phyloP scores from a whole-genome alignment of 2,329 filamentous ascomycete genomes.

The Hypoxylon sp. region DNA sequence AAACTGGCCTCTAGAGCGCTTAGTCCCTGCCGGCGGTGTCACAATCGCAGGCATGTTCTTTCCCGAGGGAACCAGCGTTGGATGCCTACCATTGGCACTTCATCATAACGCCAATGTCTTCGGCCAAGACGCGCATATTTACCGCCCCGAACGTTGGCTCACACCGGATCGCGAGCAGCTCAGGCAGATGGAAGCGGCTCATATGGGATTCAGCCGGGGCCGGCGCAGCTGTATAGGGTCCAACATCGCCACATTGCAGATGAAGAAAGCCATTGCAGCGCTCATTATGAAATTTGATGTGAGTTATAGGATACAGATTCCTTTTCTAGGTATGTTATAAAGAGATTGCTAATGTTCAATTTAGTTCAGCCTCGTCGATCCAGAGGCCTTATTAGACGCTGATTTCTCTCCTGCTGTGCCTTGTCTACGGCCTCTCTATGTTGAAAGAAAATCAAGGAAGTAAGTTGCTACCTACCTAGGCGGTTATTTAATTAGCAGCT shows the following conservation, averaged over 20 bases:
- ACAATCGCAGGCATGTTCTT: conserved; percentile 38
- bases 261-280: conserved; percentile 40
- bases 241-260: conserved; percentile 38
- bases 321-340: neutral
- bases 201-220: conserved; percentile 42
- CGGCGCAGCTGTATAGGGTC: conserved; percentile 36
- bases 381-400: conserved; percentile 22
- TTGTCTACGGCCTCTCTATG: conserved; percentile 23
- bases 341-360: conserved; percentile 16
- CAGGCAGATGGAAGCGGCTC: conserved; percentile 38
- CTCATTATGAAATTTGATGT: conserved; percentile 39
- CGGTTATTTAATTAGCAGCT: no score
- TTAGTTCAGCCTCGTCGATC: conserved; percentile 34
- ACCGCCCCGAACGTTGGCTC: conserved; percentile 41
- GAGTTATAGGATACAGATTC: conserved; percentile 3
- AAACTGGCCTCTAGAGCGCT: conserved; percentile 34
- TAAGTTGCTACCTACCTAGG: no score
- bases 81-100: conserved; percentile 33
- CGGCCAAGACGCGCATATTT: conserved; percentile 34
- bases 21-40: conserved; percentile 34
- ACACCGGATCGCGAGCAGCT: conserved; percentile 33
- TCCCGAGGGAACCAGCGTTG: conserved; percentile 37
- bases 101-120: conserved; percentile 31
- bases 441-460: no score
- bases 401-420: conserved; percentile 29